Conservation (phyloP, 257 asterid species). For the Nyctanthes arbortristis region DNA sequence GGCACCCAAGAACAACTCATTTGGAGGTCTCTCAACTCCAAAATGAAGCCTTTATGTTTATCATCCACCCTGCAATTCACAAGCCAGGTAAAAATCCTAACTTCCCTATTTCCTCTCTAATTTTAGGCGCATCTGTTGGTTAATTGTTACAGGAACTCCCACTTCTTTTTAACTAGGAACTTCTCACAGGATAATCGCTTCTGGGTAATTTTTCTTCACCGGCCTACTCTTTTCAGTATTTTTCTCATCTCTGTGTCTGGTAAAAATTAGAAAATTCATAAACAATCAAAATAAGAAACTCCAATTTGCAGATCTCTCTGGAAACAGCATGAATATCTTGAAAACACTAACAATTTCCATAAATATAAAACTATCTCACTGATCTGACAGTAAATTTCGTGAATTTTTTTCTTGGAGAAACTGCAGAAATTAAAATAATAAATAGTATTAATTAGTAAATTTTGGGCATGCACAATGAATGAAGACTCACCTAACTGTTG, state of each 20-base stretch:
- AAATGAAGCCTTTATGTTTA: slow-evolving; percentile 34
- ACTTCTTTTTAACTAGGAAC: not conserved
- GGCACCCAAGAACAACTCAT: slow-evolving; percentile 59
- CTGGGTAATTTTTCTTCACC: not conserved
- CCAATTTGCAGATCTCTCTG: not conserved
- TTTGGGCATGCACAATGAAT: not conserved
- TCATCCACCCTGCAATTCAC: slow-evolving; percentile 45
- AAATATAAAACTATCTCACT: not conserved
- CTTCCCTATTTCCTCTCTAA: slow-evolving; percentile 18
- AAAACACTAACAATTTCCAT: not conserved
- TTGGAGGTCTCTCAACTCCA: slow-evolving; percentile 28
- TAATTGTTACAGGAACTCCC: not conserved
- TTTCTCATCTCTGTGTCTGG: not conserved
- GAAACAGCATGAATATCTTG: not conserved
- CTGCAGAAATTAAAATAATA: too few relatives aligned
- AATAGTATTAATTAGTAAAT: too few relatives aligned
- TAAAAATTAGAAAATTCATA: not conserved
- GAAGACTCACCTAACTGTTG: slow-evolving; percentile 1
- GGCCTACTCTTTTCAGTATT: not conserved
- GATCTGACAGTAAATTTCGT: not conserved
- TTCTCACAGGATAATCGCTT: not conserved
- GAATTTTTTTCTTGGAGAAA: not conserved
- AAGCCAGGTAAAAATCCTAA: slow-evolving; percentile 37
- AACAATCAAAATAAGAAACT: not conserved
- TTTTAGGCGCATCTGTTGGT: not conserved